These are phyloP conservation scores for Dissoconium aciculare DNA, from an alignment of 2,329 filamentous ascomycete species.

Conservation along the genomic window DNA sequence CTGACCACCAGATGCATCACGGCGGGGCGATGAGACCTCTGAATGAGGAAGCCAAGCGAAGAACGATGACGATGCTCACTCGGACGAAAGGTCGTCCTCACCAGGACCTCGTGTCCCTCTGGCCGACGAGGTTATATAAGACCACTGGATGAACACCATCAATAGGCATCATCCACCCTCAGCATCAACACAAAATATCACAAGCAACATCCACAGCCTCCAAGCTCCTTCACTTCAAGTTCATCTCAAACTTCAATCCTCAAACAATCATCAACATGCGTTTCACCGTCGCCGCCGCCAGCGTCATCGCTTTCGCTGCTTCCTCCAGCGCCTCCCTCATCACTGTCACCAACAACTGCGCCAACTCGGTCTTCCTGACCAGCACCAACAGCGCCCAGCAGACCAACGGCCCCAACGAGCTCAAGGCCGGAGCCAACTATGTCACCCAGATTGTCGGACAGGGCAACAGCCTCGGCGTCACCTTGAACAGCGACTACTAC, in stretches of 20 bases:
- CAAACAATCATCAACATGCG: slow-evolving; percentile 11
- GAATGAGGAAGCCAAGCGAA: too few relatives aligned
- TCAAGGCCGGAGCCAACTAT: slow-evolving; percentile 13
- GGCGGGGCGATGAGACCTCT: too few relatives aligned
- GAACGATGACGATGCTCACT: too few relatives aligned
- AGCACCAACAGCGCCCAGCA: slow-evolving; percentile 13
- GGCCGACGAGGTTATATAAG: too few relatives aligned
- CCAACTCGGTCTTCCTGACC: slow-evolving; percentile 15
- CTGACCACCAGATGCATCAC: too few relatives aligned
- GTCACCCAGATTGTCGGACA: slow-evolving; percentile 11
- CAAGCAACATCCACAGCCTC: too few relatives aligned
- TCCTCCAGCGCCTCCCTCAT: slow-evolving; percentile 6
- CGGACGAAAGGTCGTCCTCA: too few relatives aligned
- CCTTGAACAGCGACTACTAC: slow-evolving; percentile 16
- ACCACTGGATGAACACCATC: too few relatives aligned
- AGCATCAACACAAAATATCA: too few relatives aligned
- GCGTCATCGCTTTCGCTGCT: slow-evolving; percentile 8
- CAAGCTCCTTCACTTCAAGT: too few relatives aligned
- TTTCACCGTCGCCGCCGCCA: slow-evolving; percentile 7
- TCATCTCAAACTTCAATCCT: slow-evolving; percentile 2
- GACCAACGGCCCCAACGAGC: slow-evolving; percentile 8
- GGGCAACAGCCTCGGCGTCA: slow-evolving; percentile 21
- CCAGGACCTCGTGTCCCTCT: too few relatives aligned
- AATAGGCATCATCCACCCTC: too few relatives aligned
- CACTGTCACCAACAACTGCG: slow-evolving; percentile 19